Base-by-base conservation (phyloP, 2,329 filamentous ascomycete genomes). In the Arthrobotrys conoides region DNA sequence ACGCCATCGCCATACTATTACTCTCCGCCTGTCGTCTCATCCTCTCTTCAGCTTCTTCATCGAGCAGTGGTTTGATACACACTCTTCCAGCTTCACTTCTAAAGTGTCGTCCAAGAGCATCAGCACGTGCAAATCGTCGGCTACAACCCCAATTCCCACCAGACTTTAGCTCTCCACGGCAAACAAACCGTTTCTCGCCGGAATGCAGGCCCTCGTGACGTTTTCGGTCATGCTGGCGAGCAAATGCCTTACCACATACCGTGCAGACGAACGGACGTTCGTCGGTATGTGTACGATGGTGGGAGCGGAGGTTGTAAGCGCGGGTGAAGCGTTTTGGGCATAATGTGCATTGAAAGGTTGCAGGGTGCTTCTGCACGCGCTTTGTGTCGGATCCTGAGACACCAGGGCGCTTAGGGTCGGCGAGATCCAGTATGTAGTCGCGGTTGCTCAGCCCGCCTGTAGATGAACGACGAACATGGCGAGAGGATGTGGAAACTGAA, bases 181-280 rank as follows among this genome's bases (percentile, higher is more conserved):
- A 99, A 6, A 98, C 93, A 83, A 98, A 99, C 83, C 97, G 98
- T 89, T 98, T 99, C 86, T 99, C 96, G 49, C 96, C 96, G 0
- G 93, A 96, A 83, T 99, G 96, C 49, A 99, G 87, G 46, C 95
- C 94, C 85, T 99, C 96, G 84, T 99, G 96, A 46, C 96, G 91
- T 85, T 99, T 99, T 55, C 96, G 91, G 84, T 99, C 96, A 83
- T 99, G 96, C 83, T 99, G 96, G 27, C 96, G 91, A 5, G 96
- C 96, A 85, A 99, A 99, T 0, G 96, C 96, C 85, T 99, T 99
- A 66, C 93, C 93, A 82, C 96, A 99, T 8, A 98, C 93, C 0
- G 93, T 97, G 83, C 96, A 99, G 1, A 98, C 95, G 83, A 98
- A 99, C 0, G 96, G 96, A 59, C 96, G 90, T 86, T 99, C 96